Evolutionary conservation across 352 stramenopile species (phyloP).

Genomic region (Globisporangium okanoganense): DNA sequence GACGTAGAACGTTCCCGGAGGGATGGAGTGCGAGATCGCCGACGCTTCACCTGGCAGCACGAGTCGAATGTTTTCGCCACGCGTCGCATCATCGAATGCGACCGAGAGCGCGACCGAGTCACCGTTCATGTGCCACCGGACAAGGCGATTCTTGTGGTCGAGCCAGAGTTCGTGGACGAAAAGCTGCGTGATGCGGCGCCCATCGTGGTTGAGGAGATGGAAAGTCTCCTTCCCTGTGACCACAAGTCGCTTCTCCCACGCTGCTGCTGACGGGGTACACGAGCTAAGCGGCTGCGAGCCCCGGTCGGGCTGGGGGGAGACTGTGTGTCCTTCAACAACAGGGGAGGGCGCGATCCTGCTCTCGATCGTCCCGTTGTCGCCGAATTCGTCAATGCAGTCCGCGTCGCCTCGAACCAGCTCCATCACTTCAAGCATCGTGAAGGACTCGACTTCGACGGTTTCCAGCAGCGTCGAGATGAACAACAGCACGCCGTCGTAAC

Average conservation of each 20-base stretch:
- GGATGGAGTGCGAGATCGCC: conserved; percentile 70
- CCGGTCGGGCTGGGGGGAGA: conserved; percentile 23
- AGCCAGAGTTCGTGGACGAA: conserved; percentile 86
- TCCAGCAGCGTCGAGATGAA: conserved; percentile 84
- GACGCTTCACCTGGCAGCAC: conserved; percentile 73
- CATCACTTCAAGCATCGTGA: conserved; percentile 69
- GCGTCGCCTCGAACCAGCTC: conserved; percentile 65
- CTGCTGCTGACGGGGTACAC: conserved; percentile 35
- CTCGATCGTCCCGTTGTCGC: conserved; percentile 17
- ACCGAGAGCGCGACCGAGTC: conserved; percentile 77
- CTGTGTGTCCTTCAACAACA: conserved; percentile 17
- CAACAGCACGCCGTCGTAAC: conserved; percentile 73
- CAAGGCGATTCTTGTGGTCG: conserved; percentile 78
- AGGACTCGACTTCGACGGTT: conserved; percentile 68
- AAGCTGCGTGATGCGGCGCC: conserved; percentile 68
- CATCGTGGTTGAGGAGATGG: conserved; percentile 51
- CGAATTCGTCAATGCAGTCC: conserved; percentile 58
- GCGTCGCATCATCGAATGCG: conserved; percentile 60
- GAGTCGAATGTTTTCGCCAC: conserved; percentile 74
- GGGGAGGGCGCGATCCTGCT: conserved; percentile 1
- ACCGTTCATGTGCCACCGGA: conserved; percentile 83
- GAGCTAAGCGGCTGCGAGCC: conserved; percentile 18
- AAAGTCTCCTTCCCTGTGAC: conserved; percentile 85
- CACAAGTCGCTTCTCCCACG: conserved; percentile 71
- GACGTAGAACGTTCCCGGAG: conserved; percentile 76